Evolutionary conservation across 192 early-diverging fungal genomes (phyloP), one percentile per base, ranked within the genome.

Genomic region (Coemansia sp.): DNA sequence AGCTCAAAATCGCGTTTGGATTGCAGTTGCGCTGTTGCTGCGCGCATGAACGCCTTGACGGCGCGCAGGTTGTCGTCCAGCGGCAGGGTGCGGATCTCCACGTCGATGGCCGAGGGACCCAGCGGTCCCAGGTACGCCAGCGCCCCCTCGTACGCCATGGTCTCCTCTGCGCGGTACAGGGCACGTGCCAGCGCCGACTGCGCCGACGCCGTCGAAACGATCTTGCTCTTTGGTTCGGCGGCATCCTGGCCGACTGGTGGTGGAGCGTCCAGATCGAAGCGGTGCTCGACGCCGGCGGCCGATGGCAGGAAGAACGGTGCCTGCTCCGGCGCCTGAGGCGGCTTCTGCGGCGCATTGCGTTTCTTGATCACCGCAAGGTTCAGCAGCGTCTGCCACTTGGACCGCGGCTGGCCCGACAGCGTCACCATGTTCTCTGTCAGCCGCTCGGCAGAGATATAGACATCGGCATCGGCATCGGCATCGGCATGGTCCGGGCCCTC

Each of bases 251-350:
- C 34, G 59, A 45, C 68, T 69, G 15, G 77, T 64, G n/a, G n/a
- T 38, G 75, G 65, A 5, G 65, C 58, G 13, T 59, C 44, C 9
- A 75, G 57, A 36, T 83, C 84, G 68, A 91, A 94, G 41, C 85
- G 88, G 44, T 87, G 87, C 34, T 84, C 79, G 13, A 85, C 83
- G 47, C 89, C 93, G 27, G 86, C 74, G 4, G 93, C 59, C 1
- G 93, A 92, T 11, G 89, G 88, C 65, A 98, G 74, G 79, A 98
- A 98, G 84, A 98, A 98, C 23, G 95, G 94, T 17, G 94, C 92
- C 42, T 87, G 86, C 65, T 96, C 94, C 19, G 93, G 91, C 13
- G 84, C 83, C 67, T 94, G 92, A n/a, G 92, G 90, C n/a, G 91
- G 84, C 69, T 91, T 88, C 48, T 82, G 87, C 17, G 96, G 91